Evolutionary conservation across 2,329 filamentous ascomycete genomes (phyloP), one percentile per base, ranked within the genome.

Genomic region (Dactylella cylindrospora): DNA sequence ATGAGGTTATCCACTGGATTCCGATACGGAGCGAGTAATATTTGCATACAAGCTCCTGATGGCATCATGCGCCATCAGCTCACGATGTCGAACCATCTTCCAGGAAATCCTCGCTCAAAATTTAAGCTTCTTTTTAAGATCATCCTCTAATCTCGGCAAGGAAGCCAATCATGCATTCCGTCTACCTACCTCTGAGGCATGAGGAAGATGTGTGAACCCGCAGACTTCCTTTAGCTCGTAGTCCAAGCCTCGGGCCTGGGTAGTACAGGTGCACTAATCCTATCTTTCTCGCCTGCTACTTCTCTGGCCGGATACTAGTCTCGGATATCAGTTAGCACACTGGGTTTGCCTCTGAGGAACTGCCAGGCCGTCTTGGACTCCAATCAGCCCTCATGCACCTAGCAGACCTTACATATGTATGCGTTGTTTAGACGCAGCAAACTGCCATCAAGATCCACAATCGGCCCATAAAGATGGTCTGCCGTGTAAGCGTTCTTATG

Each of bases 371-470:
- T 32, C 47, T 52, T 33, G 12, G 19, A 15, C 10, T 50, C 23
- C 38, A 59, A 28, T 31, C 39, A 51, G 45, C 46, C 32, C 38
- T 17, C 39, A 43, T 59, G 53, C 45, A 51, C 39, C 10, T 10
- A 28, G 22, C 39, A 43, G 49, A 15, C 28, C 13, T 17, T 33
- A 57, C 31, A 36, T 46, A 49, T 17, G 57, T 54, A 53, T 62
- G 57, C 57, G 57, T 62, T 62, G 57, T 62, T 54, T 54, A 62
- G 28, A 59, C 52, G 35, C 57, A 62, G n/a, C n/a, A n/a, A n/a
- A n/a, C n/a, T 49, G 49, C 53, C 57, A 54, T 43, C 57, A 62
- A 54, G 49, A 54, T 54, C 47, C 54, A 61, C 46, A n/a, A 5
- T 20, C 19, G 12, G 13, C 26, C n/a, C n/a, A n/a, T n/a, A n/a